Percentiles rank a stretch among this genome's conserved stretches.
These are phyloP conservation scores for Hortaea sp. DNA, from an alignment of 2,329 filamentous ascomycete species.

Conservation along the genomic window DNA sequence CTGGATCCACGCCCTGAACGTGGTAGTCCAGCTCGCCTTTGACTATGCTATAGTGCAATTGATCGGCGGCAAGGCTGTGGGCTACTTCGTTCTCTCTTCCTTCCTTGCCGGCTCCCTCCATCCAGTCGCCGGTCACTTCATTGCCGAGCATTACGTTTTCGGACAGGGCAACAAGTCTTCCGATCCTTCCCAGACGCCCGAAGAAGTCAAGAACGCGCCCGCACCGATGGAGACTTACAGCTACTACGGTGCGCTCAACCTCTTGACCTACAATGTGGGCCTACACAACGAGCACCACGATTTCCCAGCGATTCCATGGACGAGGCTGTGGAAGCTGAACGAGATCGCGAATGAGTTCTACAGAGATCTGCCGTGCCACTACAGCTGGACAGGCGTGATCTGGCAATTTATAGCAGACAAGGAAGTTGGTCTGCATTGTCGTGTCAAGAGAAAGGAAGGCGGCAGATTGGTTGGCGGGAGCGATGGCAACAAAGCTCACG, in stretches of 20 bases:
- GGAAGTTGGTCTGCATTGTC: conserved; percentile 78
- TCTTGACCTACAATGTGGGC: conserved; percentile 93
- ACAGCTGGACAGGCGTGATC: conserved; percentile 85
- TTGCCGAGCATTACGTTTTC: conserved; percentile 72
- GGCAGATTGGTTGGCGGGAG: conserved; percentile 46
- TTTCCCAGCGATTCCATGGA: conserved; percentile 96
- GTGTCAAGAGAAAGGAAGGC: conserved; percentile 84
- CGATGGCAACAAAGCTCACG: conserved; percentile 2
- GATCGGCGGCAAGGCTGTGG: conserved; percentile 54
- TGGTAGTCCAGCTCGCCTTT: conserved; percentile 65
- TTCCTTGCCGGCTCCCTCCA: conserved; percentile 92
- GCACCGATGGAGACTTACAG: conserved; percentile 82
- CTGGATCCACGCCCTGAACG: conserved; percentile 71
- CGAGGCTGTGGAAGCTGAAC: conserved; percentile 65
- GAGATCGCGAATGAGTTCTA: conserved; percentile 86
- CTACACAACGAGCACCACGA: conserved; percentile 99
- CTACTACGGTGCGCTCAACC: conserved; percentile 89
- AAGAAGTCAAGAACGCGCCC: conserved; percentile 36
- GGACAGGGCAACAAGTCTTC: conserved; percentile 42
- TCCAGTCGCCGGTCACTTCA: conserved; percentile 94
- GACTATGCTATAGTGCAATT: conserved; percentile 58
- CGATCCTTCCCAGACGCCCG: conserved; percentile 23
- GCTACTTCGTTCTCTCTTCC: conserved; percentile 78
- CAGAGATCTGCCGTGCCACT: conserved; percentile 71
- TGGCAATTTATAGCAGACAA: conserved; percentile 94